Conservation (phyloP, 1,284 basidiomycete genomes). For the Paramarasmius palmivorus region DNA sequence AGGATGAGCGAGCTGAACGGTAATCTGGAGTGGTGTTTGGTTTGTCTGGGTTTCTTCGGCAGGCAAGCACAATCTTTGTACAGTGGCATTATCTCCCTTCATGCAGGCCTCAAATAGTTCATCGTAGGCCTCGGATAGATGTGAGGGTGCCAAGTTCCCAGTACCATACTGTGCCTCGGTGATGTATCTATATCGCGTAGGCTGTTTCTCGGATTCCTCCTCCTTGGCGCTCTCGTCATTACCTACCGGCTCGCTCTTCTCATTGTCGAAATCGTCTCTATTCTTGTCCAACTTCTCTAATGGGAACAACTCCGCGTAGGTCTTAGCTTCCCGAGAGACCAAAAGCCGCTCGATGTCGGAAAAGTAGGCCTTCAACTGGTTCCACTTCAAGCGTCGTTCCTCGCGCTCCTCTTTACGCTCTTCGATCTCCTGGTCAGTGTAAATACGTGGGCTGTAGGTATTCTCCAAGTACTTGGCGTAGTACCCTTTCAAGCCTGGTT, state of each 20-base stretch:
- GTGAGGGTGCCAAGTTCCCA: conserved; percentile 23
- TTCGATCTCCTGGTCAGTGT: neutral
- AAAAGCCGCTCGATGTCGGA: no score
- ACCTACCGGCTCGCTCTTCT: no score
- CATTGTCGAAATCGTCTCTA: no score
- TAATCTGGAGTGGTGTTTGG: conserved; percentile 41
- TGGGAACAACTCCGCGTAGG: no score
- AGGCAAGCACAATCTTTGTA: conserved; percentile 52
- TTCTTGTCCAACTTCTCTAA: no score
- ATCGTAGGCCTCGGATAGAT: conserved; percentile 40
- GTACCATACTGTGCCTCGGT: neutral
- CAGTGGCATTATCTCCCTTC: conserved; percentile 46
- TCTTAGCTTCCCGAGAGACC: conserved; percentile 5
- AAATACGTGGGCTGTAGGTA: neutral
- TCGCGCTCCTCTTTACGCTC: neutral
- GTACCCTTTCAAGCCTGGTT: conserved; percentile 8
- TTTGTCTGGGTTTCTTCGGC: conserved; percentile 27
- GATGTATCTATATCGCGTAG: neutral
- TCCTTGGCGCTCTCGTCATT: no score
- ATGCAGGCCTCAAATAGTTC: conserved; percentile 56
- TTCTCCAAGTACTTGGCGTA: neutral
- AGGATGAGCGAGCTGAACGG: conserved; percentile 27
- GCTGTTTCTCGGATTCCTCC: no score
- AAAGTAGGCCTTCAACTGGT: neutral
- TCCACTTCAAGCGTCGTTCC: neutral